phyloP scores from a whole-genome alignment of 2,329 filamentous ascomycete genomes.

The Immersiporthe knoxdaviesiana region DNA sequence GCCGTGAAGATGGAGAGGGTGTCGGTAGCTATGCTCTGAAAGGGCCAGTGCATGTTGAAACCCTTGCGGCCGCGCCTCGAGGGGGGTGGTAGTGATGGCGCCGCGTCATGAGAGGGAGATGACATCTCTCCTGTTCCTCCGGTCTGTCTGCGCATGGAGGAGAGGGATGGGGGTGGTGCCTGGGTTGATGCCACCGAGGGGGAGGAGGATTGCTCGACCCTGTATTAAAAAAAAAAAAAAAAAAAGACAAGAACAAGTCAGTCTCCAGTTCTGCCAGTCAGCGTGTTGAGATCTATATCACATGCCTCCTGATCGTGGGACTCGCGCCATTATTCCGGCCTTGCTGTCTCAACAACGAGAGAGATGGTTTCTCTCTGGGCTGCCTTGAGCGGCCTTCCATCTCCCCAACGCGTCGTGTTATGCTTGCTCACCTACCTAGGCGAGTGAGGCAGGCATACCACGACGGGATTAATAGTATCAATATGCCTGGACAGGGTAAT shows the following conservation, averaged over 20 bases:
- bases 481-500: background rate
- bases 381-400: constrained; percentile 2
- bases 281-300: background rate
- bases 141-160: background rate
- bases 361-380: background rate
- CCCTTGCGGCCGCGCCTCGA: constrained; percentile 27
- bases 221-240: too few species aligned
- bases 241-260: background rate
- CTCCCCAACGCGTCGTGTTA: background rate
- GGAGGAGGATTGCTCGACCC: background rate
- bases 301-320: background rate
- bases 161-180: background rate
- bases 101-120: background rate
- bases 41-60: constrained; percentile 40
- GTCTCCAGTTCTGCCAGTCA: background rate
- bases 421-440: background rate
- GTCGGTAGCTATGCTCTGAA: constrained; percentile 38
- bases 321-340: background rate
- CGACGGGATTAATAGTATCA: background rate
- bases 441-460: constrained; percentile 8
- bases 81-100: constrained; percentile 20
- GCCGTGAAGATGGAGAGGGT: constrained; percentile 32
- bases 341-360: background rate
- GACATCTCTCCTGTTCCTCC: background rate
- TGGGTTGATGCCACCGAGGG: background rate